phyloP scores from a whole-genome alignment of 2,329 filamentous ascomycete species.

The Fusarium phyllophilum region DNA sequence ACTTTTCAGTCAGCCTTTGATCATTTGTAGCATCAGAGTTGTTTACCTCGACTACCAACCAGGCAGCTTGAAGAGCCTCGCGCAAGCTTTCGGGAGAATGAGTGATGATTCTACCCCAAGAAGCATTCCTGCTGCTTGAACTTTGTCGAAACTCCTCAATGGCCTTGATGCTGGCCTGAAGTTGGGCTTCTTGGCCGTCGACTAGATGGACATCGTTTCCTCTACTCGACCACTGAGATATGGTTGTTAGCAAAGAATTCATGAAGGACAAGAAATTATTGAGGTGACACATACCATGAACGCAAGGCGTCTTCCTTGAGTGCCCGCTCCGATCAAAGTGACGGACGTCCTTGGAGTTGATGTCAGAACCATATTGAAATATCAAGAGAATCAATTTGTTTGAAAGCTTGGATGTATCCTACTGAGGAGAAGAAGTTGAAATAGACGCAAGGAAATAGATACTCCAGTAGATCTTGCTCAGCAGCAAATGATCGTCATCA shows the following conservation, averaged over 20 bases:
- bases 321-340: conserved; percentile 45
- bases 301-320: conserved; percentile 46
- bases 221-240: conserved; percentile 45
- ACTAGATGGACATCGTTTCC: conserved; percentile 46
- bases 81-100: conserved; percentile 30
- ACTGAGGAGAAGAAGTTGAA: not conserved
- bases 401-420: not conserved
- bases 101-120: conserved; percentile 39
- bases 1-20: conserved; percentile 44
- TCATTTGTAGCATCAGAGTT: accelerated
- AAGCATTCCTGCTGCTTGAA: not conserved
- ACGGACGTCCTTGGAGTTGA: conserved; percentile 28
- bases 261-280: not conserved
- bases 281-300: conserved; percentile 42
- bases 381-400: not conserved
- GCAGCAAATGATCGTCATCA: not conserved
- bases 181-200: conserved; percentile 41
- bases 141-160: conserved; percentile 39
- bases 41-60: conserved; percentile 45
- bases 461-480: not conserved
- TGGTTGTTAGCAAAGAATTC: not conserved
- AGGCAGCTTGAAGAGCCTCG: conserved; percentile 35
- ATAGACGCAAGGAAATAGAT: not conserved
- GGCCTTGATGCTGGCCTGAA: conserved; percentile 42
- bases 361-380: conserved; percentile 26